phyloP scores from a whole-genome alignment of 768 basidiomycete species.

The Tylopilus sp. region DNA sequence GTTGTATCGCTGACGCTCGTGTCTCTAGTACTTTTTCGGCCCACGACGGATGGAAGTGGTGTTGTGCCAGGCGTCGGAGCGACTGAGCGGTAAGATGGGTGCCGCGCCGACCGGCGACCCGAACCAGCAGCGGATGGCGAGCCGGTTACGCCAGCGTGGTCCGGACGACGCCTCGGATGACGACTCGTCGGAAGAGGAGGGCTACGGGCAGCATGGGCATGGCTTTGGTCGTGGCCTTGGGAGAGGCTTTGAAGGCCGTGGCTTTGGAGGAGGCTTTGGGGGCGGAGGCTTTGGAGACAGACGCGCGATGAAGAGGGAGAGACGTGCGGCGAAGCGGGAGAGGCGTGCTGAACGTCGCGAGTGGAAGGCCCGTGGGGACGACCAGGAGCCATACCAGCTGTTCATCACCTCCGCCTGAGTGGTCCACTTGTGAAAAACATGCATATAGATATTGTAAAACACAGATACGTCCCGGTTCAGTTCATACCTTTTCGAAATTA shows the following conservation, averaged over 20 bases:
- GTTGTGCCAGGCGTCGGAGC: conserved; percentile 32
- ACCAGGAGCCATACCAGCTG: conserved; percentile 21
- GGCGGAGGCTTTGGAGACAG: neutral
- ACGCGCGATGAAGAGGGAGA: conserved; percentile 7
- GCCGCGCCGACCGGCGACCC: conserved; percentile 21
- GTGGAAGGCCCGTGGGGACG: conserved; percentile 16
- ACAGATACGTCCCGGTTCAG: neutral
- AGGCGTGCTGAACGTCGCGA: conserved; percentile 12
- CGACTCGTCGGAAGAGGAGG: neutral
- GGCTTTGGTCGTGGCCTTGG: neutral
- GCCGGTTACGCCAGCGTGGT: conserved; percentile 11
- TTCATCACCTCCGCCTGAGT: conserved; percentile 10
- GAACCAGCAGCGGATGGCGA: conserved; percentile 17
- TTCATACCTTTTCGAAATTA: too few species aligned
- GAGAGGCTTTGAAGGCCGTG: too few species aligned
- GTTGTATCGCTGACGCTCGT: neutral
- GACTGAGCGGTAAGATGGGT: conserved; percentile 27
- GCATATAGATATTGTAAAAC: neutral
- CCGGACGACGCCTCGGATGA: neutral
- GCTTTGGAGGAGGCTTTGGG: too few species aligned
- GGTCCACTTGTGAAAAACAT: too few species aligned
- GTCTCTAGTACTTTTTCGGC: conserved; percentile 44
- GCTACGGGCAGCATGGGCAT: neutral
- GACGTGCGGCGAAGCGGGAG: conserved; percentile 14
- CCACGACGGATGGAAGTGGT: conserved; percentile 43